A percentile compares a stretch with the other conserved stretches of the same genome.
Conservation (phyloP, 2,329 filamentous ascomycete genomes). For the Lachnellula suecica region DNA sequence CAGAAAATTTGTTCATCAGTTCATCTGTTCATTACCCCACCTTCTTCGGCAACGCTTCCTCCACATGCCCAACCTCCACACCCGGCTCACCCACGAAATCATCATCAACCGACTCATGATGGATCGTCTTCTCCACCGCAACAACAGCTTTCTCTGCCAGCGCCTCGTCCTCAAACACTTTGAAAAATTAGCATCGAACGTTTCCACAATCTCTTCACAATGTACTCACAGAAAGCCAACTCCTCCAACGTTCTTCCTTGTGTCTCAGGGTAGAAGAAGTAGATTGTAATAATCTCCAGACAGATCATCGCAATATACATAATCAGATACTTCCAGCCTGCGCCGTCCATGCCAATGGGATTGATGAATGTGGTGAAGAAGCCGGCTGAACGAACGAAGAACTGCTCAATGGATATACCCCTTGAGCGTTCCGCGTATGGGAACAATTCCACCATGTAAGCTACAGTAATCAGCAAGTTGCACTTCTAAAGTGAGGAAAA, state of each 20-base stretch:
- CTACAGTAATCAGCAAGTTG: conserved; percentile 19
- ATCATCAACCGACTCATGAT: conserved; percentile 19
- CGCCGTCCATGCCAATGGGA: conserved; percentile 41
- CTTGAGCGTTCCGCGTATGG: conserved; percentile 44
- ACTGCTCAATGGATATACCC: conserved; percentile 27
- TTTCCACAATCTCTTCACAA: too few relatives aligned
- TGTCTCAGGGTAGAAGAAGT: conserved; percentile 46
- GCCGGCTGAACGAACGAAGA: conserved; percentile 36
- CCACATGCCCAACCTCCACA: conserved; percentile 2
- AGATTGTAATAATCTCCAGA: conserved; percentile 42
- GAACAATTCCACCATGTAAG: conserved; percentile 59
- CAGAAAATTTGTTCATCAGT: too few relatives aligned
- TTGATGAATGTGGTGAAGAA: conserved; percentile 49
- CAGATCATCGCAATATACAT: conserved; percentile 43
- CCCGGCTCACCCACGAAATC: neutral
- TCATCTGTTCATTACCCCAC: too few relatives aligned
- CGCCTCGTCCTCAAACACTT: conserved; percentile 39
- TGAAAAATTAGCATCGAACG: neutral
- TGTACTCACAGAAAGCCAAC: conserved; percentile 42
- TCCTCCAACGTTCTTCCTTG: conserved; percentile 43
- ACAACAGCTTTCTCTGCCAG: conserved; percentile 35
- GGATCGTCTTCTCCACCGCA: conserved; percentile 38
- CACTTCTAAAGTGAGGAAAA: neutral
- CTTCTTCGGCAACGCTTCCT: neutral
- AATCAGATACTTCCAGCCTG: conserved; percentile 43